Evolutionary conservation across 176 grass and related monocot genomes (phyloP).

Genomic region (Aegilops speltoides): DNA sequence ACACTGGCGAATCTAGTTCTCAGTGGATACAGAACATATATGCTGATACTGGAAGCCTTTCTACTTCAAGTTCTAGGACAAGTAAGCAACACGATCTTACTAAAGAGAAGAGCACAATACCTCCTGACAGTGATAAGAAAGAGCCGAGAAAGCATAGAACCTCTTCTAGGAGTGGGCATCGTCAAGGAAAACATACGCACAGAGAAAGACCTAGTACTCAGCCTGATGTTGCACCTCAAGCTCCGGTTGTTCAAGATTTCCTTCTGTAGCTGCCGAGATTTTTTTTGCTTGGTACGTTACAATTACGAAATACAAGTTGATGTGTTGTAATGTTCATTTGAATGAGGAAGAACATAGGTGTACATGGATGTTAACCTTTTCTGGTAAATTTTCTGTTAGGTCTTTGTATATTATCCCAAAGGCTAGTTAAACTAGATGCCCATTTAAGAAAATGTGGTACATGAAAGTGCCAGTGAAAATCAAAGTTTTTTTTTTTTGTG

Average conservation of each 20-base stretch:
- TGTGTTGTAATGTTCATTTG: slow-evolving; percentile 10
- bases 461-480: not conserved
- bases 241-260: slow-evolving; percentile 84
- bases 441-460: not conserved
- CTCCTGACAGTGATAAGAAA: slow-evolving; percentile 48
- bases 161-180: slow-evolving; percentile 45
- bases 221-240: slow-evolving; percentile 40
- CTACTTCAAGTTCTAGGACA: slow-evolving; percentile 43
- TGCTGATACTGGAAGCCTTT: slow-evolving; percentile 29
- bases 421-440: not conserved
- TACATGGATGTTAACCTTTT: not conserved
- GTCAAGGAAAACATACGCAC: slow-evolving; percentile 59
- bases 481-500: not conserved
- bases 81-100: slow-evolving; percentile 40
- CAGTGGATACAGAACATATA: slow-evolving; percentile 17
- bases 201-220: slow-evolving; percentile 46
- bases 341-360: not conserved
- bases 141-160: slow-evolving; percentile 45
- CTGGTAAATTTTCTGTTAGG: not conserved
- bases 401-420: not conserved
- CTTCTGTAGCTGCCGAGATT: slow-evolving; percentile 60
- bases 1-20: slow-evolving; percentile 39
- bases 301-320: slow-evolving; percentile 25
- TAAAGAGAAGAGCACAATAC: slow-evolving; percentile 51
- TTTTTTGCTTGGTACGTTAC: slow-evolving; percentile 27